phyloP scores from a whole-genome alignment of 192 early-diverging fungal genomes.

The Coemansia sp. region DNA sequence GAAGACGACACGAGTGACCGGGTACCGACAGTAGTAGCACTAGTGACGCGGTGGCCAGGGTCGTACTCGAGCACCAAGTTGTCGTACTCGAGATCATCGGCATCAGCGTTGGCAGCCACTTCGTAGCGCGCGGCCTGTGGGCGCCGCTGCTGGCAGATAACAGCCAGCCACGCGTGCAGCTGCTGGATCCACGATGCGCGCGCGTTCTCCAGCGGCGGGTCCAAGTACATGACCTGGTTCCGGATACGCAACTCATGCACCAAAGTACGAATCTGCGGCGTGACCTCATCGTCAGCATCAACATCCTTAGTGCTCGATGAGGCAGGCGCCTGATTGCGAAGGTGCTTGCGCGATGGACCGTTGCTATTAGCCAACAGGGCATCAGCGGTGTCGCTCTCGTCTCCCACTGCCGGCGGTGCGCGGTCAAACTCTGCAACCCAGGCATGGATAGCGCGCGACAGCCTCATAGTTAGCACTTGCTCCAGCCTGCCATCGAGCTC shows the following conservation, averaged over 20 bases:
- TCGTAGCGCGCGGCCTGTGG: conserved; percentile 93
- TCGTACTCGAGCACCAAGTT: conserved; percentile 56
- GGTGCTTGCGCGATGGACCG: conserved; percentile 17
- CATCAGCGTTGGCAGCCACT: conserved; percentile 62
- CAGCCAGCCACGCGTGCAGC: conserved; percentile 92
- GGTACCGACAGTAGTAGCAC: neutral
- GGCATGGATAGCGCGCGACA: conserved; percentile 75
- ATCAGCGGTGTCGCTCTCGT: conserved; percentile 52
- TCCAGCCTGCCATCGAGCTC: conserved; percentile 83
- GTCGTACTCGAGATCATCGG: conserved; percentile 64
- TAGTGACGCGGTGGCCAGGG: conserved; percentile 44
- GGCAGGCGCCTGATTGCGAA: conserved; percentile 23
- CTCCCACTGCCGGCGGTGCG: conserved; percentile 47
- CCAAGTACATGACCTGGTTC: conserved; percentile 96
- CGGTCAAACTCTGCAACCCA: conserved; percentile 73
- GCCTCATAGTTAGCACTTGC: conserved; percentile 67
- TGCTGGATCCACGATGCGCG: conserved; percentile 84
- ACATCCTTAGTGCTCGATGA: conserved; percentile 8
- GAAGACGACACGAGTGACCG: neutral
- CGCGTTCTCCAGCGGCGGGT: conserved; percentile 95
- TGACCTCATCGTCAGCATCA: conserved; percentile 53
- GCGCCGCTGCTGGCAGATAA: conserved; percentile 81
- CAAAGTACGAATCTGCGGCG: conserved; percentile 67
- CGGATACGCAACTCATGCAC: conserved; percentile 87
- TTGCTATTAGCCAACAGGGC: neutral